Evolutionary conservation across 1,284 basidiomycete genomes (phyloP), one percentile per base, ranked within the genome.

Genomic region (Cutaneotrichosporon arboriforme): DNA sequence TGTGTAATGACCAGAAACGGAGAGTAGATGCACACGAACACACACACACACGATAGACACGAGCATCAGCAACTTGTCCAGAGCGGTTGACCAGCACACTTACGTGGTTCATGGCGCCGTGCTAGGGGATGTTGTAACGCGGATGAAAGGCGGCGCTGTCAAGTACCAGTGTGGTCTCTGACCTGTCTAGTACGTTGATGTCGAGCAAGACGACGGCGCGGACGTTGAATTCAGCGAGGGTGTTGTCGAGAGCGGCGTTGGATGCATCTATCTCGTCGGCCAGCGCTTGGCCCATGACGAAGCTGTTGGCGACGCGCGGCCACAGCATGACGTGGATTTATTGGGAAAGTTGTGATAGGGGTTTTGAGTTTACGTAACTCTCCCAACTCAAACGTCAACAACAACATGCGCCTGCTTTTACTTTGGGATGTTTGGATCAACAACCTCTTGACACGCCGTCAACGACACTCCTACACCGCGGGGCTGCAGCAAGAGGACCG

Each of bases 71-170:
- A 46, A 23, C n/a, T 21, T 37, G 18, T 42, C 22, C 17, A 44
- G 17, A 12, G 2, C 20, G 17, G 13, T n/a, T 12, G 33, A 12
- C 15, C 36, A 22, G 43, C n/a, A 4, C 9, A 52, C 61, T 54
- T 56, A 63, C 61, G 57, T 63, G 61, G 58, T 63, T 63, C 61
- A 63, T 63, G 39, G 12, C 55, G 40, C 35, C 12, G 23, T n/a
- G 51, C 31, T 18, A 18, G n/a, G 4, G 26, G 22, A 1, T 33
- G 33, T 14, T 33, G 33, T n/a, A 43, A 15, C 14, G 20, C 15
- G 18, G 14, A 39, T 47, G 22, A 20, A 34, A 12, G 45, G 5
- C 7, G 26, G 26, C 10, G 26, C 26, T 31, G 26, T 31, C 26
- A 31, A 31, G 26, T 31, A 31, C 26, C 26, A 31, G 26, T 31